Base-by-base conservation (phyloP, 441 rosid species). In the Lagerstroemia fauriei region DNA sequence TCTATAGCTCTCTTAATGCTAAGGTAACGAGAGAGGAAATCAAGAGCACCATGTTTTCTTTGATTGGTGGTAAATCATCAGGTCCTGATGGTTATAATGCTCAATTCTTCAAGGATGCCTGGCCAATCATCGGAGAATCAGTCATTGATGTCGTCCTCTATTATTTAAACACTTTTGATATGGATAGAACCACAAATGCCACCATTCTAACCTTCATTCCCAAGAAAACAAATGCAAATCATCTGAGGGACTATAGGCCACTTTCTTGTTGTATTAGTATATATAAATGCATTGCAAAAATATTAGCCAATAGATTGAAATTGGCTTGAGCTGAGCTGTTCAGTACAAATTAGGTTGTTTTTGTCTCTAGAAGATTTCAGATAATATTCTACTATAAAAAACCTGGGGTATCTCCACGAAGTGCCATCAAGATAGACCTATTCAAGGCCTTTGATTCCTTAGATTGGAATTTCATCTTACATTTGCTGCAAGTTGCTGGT, bases 271-370 rank as follows among this genome's bases (percentile, higher is more conserved):
- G 73, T n/a, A 78, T 13, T 17, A 20, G 7, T 25, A 38, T n/a
- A 46, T 20, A 44, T 63, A 78, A 63, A 41, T 78, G 73, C 41
- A 63, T 61, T 20, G 9, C 80, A 6, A 78, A 77, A 53, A n/a
- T 46, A 14, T 29, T 78, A 20, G 72, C 56, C 12, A 44, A 63
- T 25, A 78, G 80, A 63, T 20, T 78, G 4, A 63, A 63, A 66
- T 17, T 5, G 24, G 29, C 44, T 13, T 71, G 16, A 20, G 72
- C n/a, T 24, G 14, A 38, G 46, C 41, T 63, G 8, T 9, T 63
- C 6, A 46, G 41, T 29, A 25, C 8, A 27, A 77, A 41, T 27
- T 44, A 27, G 31, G 8, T 1, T 0, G 27, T 13, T 16, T 38
- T 27, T 63, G 73, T 17, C 5, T 3, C 63, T 7, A 53, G 73